These are phyloP conservation scores for Malus orientalis DNA, from an alignment of 306 rosid species.

Conservation along the genomic window DNA sequence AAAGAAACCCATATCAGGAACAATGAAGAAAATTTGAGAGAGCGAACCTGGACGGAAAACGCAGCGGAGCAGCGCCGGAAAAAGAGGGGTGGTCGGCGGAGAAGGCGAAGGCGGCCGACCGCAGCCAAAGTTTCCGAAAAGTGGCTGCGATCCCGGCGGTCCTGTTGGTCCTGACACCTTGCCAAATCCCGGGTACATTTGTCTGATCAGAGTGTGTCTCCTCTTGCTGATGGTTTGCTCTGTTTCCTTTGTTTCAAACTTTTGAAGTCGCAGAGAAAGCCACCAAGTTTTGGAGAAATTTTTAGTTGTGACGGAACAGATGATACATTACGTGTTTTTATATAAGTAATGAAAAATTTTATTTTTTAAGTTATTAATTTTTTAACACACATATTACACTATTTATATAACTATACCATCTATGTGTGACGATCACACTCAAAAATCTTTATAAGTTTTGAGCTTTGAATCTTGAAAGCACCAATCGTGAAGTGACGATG, in stretches of 20 bases:
- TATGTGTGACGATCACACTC: no score
- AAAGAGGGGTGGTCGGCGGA: slow-evolving; percentile 16
- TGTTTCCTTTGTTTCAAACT: neutral
- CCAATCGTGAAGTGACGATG: neutral
- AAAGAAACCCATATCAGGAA: neutral
- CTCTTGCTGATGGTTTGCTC: neutral
- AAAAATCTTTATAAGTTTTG: neutral
- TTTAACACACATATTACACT: no score
- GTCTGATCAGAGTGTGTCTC: neutral
- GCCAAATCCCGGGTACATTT: slow-evolving; percentile 38
- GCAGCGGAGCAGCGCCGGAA: neutral
- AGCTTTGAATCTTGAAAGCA: neutral
- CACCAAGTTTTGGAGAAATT: neutral
- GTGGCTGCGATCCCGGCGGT: slow-evolving; percentile 22
- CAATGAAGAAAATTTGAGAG: neutral
- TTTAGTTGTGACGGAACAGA: no score
- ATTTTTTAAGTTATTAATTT: no score
- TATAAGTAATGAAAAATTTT: no score
- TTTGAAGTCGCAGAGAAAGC: neutral
- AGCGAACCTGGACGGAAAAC: neutral
- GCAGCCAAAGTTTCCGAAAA: slow-evolving; percentile 29
- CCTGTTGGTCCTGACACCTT: slow-evolving; percentile 49
- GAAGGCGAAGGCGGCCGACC: slow-evolving; percentile 23
- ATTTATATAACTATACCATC: no score
- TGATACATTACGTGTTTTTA: no score